Percentiles rank a stretch among this genome's conserved stretches.
These are phyloP conservation scores for Exophiala xenobiotica DNA, from an alignment of 2,329 filamentous ascomycete species.

Conservation along the genomic window DNA sequence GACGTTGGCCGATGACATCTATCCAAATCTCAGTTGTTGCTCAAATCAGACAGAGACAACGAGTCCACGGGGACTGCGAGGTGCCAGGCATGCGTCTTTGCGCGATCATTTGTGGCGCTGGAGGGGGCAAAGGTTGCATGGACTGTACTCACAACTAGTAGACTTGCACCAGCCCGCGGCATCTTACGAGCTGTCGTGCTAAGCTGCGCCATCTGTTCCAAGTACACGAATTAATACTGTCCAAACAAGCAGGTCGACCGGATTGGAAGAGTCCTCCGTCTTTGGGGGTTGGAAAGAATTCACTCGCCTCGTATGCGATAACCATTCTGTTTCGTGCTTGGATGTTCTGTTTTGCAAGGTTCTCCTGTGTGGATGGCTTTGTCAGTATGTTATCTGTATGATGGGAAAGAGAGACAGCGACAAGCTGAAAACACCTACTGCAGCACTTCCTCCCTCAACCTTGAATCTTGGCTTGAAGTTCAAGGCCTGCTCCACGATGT, in stretches of 20 bases:
- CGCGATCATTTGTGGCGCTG: not conserved
- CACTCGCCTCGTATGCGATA: constrained; percentile 50
- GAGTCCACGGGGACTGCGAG: not conserved
- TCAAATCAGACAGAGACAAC: not conserved
- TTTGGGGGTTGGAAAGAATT: not conserved
- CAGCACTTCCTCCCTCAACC: constrained; percentile 61
- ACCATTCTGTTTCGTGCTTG: constrained; percentile 68
- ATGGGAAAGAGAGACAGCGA: constrained; percentile 5
- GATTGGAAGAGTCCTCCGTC: not conserved
- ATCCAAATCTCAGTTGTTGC: not conserved
- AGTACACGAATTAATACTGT: constrained; percentile 5
- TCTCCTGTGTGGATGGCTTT: constrained; percentile 48
- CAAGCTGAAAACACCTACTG: constrained; percentile 14
- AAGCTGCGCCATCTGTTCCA: constrained; percentile 18
- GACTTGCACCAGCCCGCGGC: constrained; percentile 18
- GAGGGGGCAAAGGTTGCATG: not conserved
- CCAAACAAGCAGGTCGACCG: not conserved
- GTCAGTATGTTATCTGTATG: too few relatives aligned
- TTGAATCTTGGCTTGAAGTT: constrained; percentile 64
- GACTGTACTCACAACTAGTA: constrained; percentile 16
- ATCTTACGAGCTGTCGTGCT: constrained; percentile 20
- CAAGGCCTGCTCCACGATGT: constrained; percentile 48
- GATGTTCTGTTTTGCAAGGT: constrained; percentile 64
- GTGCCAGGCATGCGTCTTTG: not conserved
- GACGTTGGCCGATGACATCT: constrained; percentile 58